Percentiles rank a stretch among this genome's conserved stretches.
Conservation (phyloP, 306 rosid genomes). For the Lathyrus sativus region DNA sequence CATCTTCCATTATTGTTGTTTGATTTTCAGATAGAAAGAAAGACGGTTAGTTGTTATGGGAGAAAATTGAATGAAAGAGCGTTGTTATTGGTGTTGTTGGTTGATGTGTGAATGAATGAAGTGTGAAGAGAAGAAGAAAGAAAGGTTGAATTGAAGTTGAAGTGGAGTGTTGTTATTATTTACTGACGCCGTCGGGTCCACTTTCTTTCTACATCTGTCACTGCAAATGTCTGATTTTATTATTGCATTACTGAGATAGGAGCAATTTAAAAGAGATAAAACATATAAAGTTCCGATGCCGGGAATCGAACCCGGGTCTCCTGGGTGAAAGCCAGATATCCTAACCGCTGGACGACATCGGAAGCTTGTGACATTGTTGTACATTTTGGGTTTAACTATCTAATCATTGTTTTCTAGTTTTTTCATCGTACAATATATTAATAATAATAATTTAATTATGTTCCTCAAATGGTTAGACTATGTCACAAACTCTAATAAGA, state of each 20-base stretch:
- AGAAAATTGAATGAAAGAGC: background rate
- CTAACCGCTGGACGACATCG: constrained; percentile 99
- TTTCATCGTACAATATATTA: too few relatives aligned
- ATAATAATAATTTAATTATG: too few relatives aligned
- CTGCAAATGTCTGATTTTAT: too few relatives aligned
- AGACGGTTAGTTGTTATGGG: background rate
- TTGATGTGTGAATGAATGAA: background rate
- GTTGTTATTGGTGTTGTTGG: too few relatives aligned
- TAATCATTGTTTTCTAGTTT: background rate
- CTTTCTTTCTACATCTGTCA: constrained; percentile 16
- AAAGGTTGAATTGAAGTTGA: background rate
- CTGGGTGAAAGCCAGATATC: constrained; percentile 99
- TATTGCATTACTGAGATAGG: too few relatives aligned
- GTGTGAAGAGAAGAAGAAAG: constrained; percentile 15
- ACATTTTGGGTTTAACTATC: accelerated
- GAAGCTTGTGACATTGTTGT: background rate
- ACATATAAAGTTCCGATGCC: constrained; percentile 56
- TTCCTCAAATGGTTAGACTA: too few relatives aligned
- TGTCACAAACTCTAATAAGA: too few relatives aligned
- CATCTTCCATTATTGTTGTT: background rate
- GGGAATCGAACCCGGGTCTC: constrained; percentile 99
- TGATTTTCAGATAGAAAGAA: background rate
- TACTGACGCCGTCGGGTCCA: constrained; percentile 40
- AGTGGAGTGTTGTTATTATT: background rate
- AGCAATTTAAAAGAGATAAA: too few relatives aligned